Percentiles rank a stretch among this genome's conserved stretches.
phyloP scores from a whole-genome alignment of 208 protist species.

The Strigomonas galati region DNA sequence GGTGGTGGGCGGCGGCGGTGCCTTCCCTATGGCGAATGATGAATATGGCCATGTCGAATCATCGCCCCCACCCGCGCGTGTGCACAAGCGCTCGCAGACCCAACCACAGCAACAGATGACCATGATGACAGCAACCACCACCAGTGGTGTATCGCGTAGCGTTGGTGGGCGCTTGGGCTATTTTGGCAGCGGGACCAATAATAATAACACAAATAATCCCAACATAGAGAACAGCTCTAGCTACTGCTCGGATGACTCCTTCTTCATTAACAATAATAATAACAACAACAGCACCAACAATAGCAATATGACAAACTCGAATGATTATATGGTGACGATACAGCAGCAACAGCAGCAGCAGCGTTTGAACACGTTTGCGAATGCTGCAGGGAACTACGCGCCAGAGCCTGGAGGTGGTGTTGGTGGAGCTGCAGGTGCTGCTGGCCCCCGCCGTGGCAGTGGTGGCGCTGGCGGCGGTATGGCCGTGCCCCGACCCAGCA shows the following conservation, averaged over 20 bases:
- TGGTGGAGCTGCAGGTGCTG: not conserved
- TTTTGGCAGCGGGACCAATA: not conserved
- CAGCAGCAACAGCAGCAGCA: not conserved
- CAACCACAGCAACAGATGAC: slow-evolving; percentile 1
- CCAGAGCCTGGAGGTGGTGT: not conserved
- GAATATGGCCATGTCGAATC: not conserved
- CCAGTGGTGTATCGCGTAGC: too few relatives aligned
- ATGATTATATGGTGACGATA: not conserved
- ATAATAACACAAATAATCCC: not conserved
- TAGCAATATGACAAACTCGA: slow-evolving; percentile 10
- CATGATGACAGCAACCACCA: not conserved
- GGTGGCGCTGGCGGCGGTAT: not conserved
- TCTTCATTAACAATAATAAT: not conserved
- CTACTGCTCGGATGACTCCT: not conserved
- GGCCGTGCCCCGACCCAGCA: not conserved
- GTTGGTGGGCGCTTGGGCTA: not conserved
- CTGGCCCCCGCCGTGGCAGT: not conserved
- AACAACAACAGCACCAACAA: slow-evolving; percentile 10
- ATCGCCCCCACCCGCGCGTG: not conserved
- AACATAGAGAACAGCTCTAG: not conserved
- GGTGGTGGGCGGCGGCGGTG: too few relatives aligned
- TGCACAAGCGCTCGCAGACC: too few relatives aligned
- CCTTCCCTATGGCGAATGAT: not conserved
- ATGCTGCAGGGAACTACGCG: not conserved
- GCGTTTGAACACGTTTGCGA: too few relatives aligned